phyloP scores from a whole-genome alignment of 306 rosid species.

The Castanopsis chinensis region DNA sequence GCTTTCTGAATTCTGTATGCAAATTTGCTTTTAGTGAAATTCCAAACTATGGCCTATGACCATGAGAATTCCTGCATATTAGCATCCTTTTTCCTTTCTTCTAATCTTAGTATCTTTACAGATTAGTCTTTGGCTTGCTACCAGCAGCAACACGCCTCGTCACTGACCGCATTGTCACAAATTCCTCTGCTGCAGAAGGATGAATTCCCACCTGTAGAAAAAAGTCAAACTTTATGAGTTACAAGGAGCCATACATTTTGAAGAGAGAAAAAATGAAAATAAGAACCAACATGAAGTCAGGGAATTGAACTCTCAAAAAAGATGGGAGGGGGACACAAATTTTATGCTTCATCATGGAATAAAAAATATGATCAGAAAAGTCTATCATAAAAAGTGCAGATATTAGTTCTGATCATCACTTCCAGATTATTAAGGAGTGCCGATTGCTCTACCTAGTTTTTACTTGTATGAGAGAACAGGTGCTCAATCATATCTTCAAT shows the following conservation, averaged over 20 bases:
- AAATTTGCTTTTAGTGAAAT: not conserved
- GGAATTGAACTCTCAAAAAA: not conserved
- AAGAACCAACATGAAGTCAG: not conserved
- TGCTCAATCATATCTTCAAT: not conserved
- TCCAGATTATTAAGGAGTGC: not conserved
- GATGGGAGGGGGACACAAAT: not conserved
- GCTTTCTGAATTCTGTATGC: not conserved
- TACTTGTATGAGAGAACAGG: not conserved
- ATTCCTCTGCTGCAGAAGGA: slow-evolving; percentile 94
- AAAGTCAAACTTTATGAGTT: not conserved
- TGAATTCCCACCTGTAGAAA: slow-evolving; percentile 82
- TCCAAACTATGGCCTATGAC: not conserved
- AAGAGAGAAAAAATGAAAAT: not conserved
- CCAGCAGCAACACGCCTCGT: slow-evolving; percentile 57
- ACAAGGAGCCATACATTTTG: not conserved
- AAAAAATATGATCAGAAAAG: not conserved
- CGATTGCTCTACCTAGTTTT: not conserved
- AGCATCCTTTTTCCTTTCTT: not conserved
- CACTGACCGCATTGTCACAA: slow-evolving; percentile 86
- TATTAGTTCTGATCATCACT: not conserved
- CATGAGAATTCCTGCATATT: not conserved
- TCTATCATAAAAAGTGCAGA: not conserved
- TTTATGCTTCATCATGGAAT: not conserved
- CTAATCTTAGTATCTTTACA: slow-evolving; percentile 15
- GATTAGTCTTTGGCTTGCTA: slow-evolving; percentile 60